Evolutionary conservation across 352 stramenopile genomes (phyloP), one percentile per base, ranked within the genome.

Genomic region (Phytophthora litchii): DNA sequence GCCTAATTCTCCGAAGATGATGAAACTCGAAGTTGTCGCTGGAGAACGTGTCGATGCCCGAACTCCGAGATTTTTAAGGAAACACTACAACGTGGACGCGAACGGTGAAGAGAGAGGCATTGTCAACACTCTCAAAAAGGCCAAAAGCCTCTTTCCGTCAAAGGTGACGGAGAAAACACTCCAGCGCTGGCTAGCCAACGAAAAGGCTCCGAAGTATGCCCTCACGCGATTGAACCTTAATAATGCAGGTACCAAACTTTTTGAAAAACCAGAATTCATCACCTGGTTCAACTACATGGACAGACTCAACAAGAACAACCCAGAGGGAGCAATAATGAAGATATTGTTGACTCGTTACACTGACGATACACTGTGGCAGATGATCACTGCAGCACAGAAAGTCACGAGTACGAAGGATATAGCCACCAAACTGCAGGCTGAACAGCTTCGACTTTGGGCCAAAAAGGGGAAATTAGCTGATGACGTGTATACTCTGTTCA

Each of bases 21-120:
- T 11, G 29, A 4, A 34, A 29, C 3, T 31, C 38, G 8, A 46
- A 1, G 13, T 12, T 32, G 10, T 19, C 19, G 23, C 14, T 27
- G 11, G 19, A 31, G 2, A 45, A 23, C 38, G 19, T 45, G 23
- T 27, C 3, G 5, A 27, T 27, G 23, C 23, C 23, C 19, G 14
- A 31, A 3, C 12, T 25, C 40, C 19, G 40, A 16, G 17, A 16
- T 46, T 46, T 11, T 19, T 46, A 20, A 34, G 23, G 23, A 48
- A 36, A 4, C 23, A 48, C 21, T 7, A 35, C 23, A 35, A 12
- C 10, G 29, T 12, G 29, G 29, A 34, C 13, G 27, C 40, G 29
- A 7, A 34, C 13, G 44, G 40, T 25, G 49, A 56, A 32, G 49
- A 56, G n/a, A 36, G 36, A 48, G 49, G 49, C 13, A 10, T 38